Evolutionary conservation across 345 rosid genomes (phyloP), one percentile per base, ranked within the genome.

Genomic region (Carallia pectinifolia): DNA sequence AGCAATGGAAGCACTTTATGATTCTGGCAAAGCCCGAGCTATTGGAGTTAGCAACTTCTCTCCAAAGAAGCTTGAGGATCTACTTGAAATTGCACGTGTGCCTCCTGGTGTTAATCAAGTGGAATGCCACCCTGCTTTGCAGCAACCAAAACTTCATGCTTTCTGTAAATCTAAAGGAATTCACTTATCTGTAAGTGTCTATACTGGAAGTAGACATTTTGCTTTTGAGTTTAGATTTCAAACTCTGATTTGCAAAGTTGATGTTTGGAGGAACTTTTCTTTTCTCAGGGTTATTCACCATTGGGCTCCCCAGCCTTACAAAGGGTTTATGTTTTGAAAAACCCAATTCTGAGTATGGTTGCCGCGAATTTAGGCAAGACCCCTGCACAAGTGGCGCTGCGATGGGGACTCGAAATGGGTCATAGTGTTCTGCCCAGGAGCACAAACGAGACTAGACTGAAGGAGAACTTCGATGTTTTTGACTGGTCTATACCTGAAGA

Each of bases 11-110:
- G 78, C 81, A 58, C 82, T 87, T 5, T 79, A 76, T 56, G 74
- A 85, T 62, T 80, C 85, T 44, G 85, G 91, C 27, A 87, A 83
- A 71, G 82, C 83, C 70, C 69, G 70, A 5, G 88, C 86, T 6
- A 84, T 82, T 17, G 85, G 88, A 44, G 86, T 86, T 3, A 80
- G 88, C 72, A 85, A 87, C 71, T 81, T 83, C 80, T 81, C 87
- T 0, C 34, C 80, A 0, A 83, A 85, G 83, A 85, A 87, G 70
- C 85, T 83, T 0, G 7, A 23, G 40, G 82, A 78, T 83, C 79
- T 85, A 68, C 53, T 83, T 55, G 74, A 66, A 3, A 73, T 54
- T 1, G 58, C 58, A 7, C 4, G 30, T 27, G 29, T 54, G 19
- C 58, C 58, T 54, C 58, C 58, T 1, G 82, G 87, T 31, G 85